Base-by-base conservation (phyloP, 2,329 filamentous ascomycete species). In the Huntiella abstrusa region DNA sequence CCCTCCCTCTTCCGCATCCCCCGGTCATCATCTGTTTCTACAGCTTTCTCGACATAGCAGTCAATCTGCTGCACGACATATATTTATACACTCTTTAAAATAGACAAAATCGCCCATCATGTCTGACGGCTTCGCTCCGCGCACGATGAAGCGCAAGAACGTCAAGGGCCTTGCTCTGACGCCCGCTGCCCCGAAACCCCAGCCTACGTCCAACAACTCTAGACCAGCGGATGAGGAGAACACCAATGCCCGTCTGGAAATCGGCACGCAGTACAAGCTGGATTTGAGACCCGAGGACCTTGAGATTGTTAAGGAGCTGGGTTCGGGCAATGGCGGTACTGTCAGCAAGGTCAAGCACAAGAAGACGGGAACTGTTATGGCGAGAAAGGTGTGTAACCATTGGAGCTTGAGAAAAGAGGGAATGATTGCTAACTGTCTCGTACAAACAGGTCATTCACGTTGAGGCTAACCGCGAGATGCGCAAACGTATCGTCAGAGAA, bases 111-210 rank as follows among this genome's bases (percentile, higher is more conserved):
- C 35, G 17, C 42, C 37, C 38, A 61, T 53, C 59, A 80, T 80
- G 76, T 70, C 71, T 55, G 75, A 78, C 57, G 58, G 64, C 33
- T 77, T 78, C 55, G 72, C 73, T 52, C 73, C 73, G 64, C 74
- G 75, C 64, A 92, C 91, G 51, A 82, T 98, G 79, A 96, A 95
- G 78, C 81, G 88, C 71, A 95, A 96, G 75, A 98, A 98, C 62
- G 82, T 93, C 63, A 96, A 96, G 68, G 88, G 87, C 34, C 79
- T 98, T 43, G 87, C 86, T 54, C 70, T 98, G 59, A 87, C 77
- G 57, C 78, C 83, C 43, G 77, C 81, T 17, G 72, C 81, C 41
- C 80, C 84, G 37, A 84, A 85, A 51, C 68, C 75, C 43, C 66
- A 76, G 46, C 75, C 78, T 46, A 78, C 83, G 45, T 78, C 83